Base-by-base conservation (phyloP, 1,139 yeast species). In the Protomyces macrosporus region DNA sequence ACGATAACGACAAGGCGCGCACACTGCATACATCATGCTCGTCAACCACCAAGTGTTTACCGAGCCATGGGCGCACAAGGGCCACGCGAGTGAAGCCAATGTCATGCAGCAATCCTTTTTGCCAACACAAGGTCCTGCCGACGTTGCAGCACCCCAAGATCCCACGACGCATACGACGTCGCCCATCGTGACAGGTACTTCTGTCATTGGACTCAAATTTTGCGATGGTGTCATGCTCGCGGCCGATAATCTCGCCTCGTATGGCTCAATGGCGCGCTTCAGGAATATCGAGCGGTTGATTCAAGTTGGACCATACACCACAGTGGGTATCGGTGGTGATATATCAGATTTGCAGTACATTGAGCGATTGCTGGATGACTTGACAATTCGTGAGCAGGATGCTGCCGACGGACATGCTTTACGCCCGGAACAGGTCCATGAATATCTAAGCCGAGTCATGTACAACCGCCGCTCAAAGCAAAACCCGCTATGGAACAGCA, bases 401-500 rank as follows among this genome's bases (percentile, higher is more conserved):
- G 96, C 91, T 72, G 84, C 81, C 73, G 91, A 87, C 67, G 87
- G 86, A n/a, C 88, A 86, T 74, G 77, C 82, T 54, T 80, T 91
- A 73, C 82, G 87, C 69, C 96, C 98, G 9, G 85, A 90, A 39
- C 89, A 90, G 72, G 85, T 95, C 53, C 95, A 89, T 75, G 95
- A 89, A 74, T 93, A 90, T 74, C 79, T 95, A 70, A 84, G 95
- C 55, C 84, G 88, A 68, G 87, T 91, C 54, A 81, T 91, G 81
- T 95, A 95, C 77, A 81, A 83, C 70, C 85, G 98, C 76, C 84
- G 99, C 76, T 82, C 88, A 61, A 90, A 91, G 76, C 86, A 95
- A 93, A 84, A 95, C 74, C 99, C 99, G 33, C 81, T 90, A 68
- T 95, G 98, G 98, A 95, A 93, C 76, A 88, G 98, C 0, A 79